phyloP scores from a whole-genome alignment of 305 asterid species.

The Fraxinus sp. region DNA sequence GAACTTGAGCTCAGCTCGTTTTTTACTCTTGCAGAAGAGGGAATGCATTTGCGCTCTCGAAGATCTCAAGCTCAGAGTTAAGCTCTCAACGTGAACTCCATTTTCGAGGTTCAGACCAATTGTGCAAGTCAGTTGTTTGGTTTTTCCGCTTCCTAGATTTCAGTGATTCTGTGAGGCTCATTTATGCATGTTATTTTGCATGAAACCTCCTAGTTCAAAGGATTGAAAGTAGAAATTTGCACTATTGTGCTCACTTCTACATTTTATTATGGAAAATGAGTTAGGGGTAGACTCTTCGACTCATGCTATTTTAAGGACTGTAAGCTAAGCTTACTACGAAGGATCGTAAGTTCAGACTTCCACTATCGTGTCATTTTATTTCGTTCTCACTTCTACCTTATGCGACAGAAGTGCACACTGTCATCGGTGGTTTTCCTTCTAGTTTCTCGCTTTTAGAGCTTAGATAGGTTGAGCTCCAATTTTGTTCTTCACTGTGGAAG shows the following conservation, averaged over 20 bases:
- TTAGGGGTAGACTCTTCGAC: neutral
- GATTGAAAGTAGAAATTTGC: neutral
- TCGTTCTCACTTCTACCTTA: neutral
- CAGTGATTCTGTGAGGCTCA: neutral
- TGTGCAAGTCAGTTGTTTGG: neutral
- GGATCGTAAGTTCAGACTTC: neutral
- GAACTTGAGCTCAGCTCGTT: neutral
- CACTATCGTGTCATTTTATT: neutral
- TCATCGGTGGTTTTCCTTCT: neutral
- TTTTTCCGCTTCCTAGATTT: neutral
- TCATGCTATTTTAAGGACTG: neutral
- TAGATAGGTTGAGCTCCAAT: neutral
- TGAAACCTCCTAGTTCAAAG: neutral
- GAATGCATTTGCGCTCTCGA: neutral
- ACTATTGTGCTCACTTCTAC: neutral
- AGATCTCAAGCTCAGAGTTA: neutral
- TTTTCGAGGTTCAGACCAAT: neutral
- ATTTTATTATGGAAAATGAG: neutral
- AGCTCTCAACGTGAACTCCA: neutral
- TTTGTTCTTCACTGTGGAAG: neutral
- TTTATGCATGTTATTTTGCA: neutral
- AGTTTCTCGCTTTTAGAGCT: neutral
- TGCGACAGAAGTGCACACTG: neutral
- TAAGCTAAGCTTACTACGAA: neutral
- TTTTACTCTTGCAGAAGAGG: neutral